Conservation (phyloP, 208 protist genomes). For the Porcisia deanei region DNA sequence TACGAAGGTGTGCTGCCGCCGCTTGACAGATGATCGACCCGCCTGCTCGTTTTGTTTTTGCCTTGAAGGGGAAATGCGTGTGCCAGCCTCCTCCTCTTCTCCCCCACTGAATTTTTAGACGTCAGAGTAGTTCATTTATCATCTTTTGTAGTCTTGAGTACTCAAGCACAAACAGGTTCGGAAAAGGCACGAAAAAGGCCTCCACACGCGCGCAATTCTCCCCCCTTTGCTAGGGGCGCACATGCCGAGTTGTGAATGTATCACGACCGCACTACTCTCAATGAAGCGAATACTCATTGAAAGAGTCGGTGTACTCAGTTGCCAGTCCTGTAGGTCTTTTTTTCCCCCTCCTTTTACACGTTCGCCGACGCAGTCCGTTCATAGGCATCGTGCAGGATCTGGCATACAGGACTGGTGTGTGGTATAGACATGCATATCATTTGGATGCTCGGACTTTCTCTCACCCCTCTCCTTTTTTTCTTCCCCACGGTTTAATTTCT, state of each 20-base stretch:
- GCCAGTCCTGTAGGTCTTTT: constrained; percentile 16
- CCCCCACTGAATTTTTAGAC: not conserved
- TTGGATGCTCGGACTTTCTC: not conserved
- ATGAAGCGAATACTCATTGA: not conserved
- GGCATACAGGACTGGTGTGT: not conserved
- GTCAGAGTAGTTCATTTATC: constrained; percentile 4
- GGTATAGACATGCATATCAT: not conserved
- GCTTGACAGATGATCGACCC: not conserved
- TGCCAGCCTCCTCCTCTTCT: not conserved
- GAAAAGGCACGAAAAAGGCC: constrained; percentile 4
- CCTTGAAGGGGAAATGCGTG: not conserved
- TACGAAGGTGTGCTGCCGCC: not conserved
- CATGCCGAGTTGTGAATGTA: not conserved
- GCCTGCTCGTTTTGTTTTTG: not conserved
- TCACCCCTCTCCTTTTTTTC: not conserved
- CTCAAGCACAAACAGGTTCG: not conserved
- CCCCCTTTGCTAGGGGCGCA: not conserved
- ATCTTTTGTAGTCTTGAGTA: constrained; percentile 4
- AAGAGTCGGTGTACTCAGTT: not conserved
- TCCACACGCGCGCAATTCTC: not conserved
- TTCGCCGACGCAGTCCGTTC: not conserved
- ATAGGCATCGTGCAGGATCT: not conserved
- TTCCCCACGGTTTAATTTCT: not conserved
- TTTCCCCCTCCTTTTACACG: constrained; percentile 9
- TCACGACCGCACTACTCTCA: not conserved